These are phyloP conservation scores for Mycena galericulata DNA, from an alignment of 768 basidiomycete species.

Conservation along the genomic window DNA sequence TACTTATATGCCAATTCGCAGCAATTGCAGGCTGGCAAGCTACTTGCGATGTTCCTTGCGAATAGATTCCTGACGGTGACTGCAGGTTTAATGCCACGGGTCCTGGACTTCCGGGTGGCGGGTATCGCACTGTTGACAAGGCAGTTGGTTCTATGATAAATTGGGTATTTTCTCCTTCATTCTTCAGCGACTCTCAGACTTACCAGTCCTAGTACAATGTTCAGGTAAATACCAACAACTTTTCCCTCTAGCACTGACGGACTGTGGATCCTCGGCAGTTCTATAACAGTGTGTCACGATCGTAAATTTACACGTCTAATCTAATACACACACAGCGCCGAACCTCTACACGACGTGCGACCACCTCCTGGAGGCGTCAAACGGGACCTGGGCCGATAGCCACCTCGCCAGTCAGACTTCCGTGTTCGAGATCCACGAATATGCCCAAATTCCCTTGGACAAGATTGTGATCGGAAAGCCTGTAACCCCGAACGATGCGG, in stretches of 20 bases:
- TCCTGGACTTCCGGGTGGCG: not conserved
- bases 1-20: not conserved
- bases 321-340: not conserved
- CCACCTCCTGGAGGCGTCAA: not conserved
- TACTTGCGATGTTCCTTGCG: not conserved
- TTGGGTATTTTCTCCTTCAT: not conserved
- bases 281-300: slow-evolving; percentile 2
- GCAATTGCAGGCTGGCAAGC: slow-evolving; percentile 1
- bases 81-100: not conserved
- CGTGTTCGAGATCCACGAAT: not conserved
- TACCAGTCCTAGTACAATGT: not conserved
- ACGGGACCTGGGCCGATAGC: not conserved
- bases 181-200: not conserved
- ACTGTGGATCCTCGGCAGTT: not conserved
- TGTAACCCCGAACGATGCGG: not conserved
- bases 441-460: not conserved
- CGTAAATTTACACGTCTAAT: not conserved
- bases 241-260: not conserved
- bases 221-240: not conserved
- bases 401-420: not conserved
- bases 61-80: not conserved
- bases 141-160: not conserved
- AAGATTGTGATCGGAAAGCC: not conserved
- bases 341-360: slow-evolving; percentile 5
- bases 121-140: slow-evolving; percentile 1